Evolutionary conservation across 345 rosid species (phyloP), one percentile per base, ranked within the genome.

Genomic region (Limnanthes douglasii): DNA sequence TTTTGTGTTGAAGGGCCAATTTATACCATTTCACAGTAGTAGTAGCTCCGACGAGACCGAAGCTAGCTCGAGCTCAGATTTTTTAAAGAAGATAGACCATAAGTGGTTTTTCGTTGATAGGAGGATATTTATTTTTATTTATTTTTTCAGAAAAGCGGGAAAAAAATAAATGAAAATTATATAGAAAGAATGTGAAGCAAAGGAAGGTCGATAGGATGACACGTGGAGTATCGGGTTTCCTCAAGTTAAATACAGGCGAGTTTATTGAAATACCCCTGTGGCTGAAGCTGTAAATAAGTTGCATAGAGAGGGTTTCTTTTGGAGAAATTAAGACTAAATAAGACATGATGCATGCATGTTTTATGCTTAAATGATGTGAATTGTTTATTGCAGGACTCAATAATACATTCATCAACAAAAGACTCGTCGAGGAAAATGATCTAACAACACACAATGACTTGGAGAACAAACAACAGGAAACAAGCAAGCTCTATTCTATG

Each of bases 171-270:
- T 61, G 75, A 70, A 40, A 37, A 39, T 49, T 51, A 47, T 41
- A 42, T 36, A 51, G 26, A 18, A 53, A 45, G 61, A 29, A 18
- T 35, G n/a, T n/a, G n/a, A 45, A 56, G 49, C 35, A 56, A 62
- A 57, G 60, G 72, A 41, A 61, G 75, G 76, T 52, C 29, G 71
- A 70, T 34, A 45, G 46, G 1, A 1, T 34, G 72, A 75, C 88
- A 82, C 92, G 94, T 73, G 70, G 72, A 61, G 9, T 41, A 27
- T 60, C 76, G 52, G 70, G 81, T 64, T 50, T n/a, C n/a, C n/a
- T n/a, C n/a, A n/a, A n/a, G n/a, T n/a, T n/a, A n/a, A n/a, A n/a
- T n/a, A n/a, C n/a, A n/a, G n/a, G 24, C 13, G 4, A 39, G 11
- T 21, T 28, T 22, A 13, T 23, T 7, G 4, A 31, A 47, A 22